phyloP scores from a whole-genome alignment of 2,329 filamentous ascomycete genomes.

The Venturia oleaginea region DNA sequence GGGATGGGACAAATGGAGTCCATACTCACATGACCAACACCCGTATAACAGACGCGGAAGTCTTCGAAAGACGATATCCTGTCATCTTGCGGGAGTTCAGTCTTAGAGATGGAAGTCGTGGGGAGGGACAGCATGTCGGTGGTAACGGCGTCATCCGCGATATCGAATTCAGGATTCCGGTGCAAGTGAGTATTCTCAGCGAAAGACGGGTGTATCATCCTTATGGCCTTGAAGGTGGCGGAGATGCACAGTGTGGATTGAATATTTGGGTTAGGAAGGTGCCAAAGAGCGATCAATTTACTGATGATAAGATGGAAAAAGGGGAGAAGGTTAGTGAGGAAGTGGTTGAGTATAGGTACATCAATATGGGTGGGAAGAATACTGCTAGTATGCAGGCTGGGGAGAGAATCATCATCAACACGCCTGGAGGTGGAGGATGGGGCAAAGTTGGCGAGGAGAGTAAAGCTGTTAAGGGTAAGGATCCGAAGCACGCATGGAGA shows the following conservation, averaged over 20 bases:
- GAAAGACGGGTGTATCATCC: constrained; percentile 69
- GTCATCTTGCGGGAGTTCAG: constrained; percentile 64
- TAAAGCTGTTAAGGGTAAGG: constrained; percentile 38
- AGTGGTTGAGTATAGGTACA: constrained; percentile 46
- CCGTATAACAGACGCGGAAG: constrained; percentile 69
- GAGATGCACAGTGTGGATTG: constrained; percentile 65
- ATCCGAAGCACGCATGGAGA: constrained; percentile 52
- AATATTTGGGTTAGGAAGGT: constrained; percentile 83
- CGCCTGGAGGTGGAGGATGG: constrained; percentile 74
- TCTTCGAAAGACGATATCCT: constrained; percentile 69
- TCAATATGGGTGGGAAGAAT: constrained; percentile 73
- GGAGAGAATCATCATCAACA: constrained; percentile 68
- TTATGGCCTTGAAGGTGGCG: constrained; percentile 77
- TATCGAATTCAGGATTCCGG: constrained; percentile 69
- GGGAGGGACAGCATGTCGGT: constrained; percentile 56
- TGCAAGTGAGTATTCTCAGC: constrained; percentile 70
- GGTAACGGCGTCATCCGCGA: constrained; percentile 70
- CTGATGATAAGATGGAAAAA: constrained; percentile 10
- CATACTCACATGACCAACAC: constrained; percentile 85
- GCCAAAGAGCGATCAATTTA: constrained; percentile 24
- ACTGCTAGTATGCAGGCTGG: constrained; percentile 67
- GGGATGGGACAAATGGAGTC: constrained; percentile 68
- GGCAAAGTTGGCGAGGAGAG: constrained; percentile 52
- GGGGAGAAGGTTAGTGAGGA: constrained; percentile 40
- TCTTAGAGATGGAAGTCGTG: constrained; percentile 54